Evolutionary conservation across 805 yeast genomes (phyloP).

Genomic region (Nakazawaea siamensis): DNA sequence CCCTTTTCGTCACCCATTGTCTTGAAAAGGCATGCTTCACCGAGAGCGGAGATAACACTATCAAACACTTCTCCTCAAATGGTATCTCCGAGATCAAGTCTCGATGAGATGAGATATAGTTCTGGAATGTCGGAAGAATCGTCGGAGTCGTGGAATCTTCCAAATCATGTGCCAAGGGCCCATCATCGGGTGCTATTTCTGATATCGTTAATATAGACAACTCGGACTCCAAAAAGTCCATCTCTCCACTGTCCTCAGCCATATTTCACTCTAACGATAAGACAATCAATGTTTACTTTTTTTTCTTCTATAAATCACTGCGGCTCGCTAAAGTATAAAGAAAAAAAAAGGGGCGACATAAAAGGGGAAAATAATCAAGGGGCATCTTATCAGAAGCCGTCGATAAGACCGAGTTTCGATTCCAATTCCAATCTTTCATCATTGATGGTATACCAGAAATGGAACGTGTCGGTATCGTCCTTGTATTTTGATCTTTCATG

Average conservation of each 20-base stretch:
- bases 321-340: no score
- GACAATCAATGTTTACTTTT: no score
- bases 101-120: neutral
- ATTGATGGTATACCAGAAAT: slow-evolving; percentile 41
- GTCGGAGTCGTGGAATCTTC: neutral
- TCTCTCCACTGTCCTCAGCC: slow-evolving; percentile 3
- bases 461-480: slow-evolving; percentile 40
- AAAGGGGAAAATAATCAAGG: no score
- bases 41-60: slow-evolving; percentile 63
- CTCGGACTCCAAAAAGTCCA: slow-evolving; percentile 8
- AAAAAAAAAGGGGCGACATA: no score
- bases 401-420: slow-evolving; percentile 8
- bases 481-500: slow-evolving; percentile 13
- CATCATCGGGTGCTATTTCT: neutral
- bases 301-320: no score
- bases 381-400: no score
- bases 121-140: slow-evolving; percentile 1
- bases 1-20: slow-evolving; percentile 65
- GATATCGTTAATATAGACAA: slow-evolving; percentile 2
- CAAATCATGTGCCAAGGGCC: no score
- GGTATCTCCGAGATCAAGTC: slow-evolving; percentile 14
- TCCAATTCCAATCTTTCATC: slow-evolving; percentile 21
- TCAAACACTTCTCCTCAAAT: slow-evolving; percentile 41
- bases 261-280: no score
- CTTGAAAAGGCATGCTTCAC: slow-evolving; percentile 69